Conservation (phyloP, 306 rosid genomes). For the Vigna unguiculata region DNA sequence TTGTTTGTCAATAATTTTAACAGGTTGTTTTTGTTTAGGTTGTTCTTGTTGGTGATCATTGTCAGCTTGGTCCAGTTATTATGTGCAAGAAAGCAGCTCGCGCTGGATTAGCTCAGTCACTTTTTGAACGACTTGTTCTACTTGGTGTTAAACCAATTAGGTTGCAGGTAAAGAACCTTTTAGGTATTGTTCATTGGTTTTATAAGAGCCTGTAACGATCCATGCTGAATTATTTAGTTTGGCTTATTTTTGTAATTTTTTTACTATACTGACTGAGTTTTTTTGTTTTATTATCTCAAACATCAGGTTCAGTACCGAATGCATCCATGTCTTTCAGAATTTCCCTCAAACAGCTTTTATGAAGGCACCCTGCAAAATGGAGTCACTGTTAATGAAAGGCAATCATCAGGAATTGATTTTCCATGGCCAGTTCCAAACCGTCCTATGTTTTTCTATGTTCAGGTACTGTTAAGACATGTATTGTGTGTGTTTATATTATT, state of each 20-base stretch:
- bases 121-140: constrained; percentile 95
- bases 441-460: constrained; percentile 99
- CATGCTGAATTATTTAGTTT: constrained; percentile 15
- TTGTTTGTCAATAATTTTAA: constrained; percentile 36
- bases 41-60: constrained; percentile 98
- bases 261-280: not conserved
- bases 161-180: constrained; percentile 75
- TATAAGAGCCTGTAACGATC: constrained; percentile 1
- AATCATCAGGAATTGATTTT: constrained; percentile 93
- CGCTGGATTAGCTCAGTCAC: constrained; percentile 98
- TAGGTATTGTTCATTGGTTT: constrained; percentile 23
- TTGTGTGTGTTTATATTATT: constrained; percentile 24
- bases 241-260: constrained; percentile 20
- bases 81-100: constrained; percentile 99
- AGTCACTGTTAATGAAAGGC: constrained; percentile 96
- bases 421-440: constrained; percentile 99
- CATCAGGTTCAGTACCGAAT: constrained; percentile 98
- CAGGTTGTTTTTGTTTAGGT: constrained; percentile 59
- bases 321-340: constrained; percentile 98
- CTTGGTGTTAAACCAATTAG: constrained; percentile 98
- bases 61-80: constrained; percentile 99
- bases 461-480: constrained; percentile 58
- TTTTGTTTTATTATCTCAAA: constrained; percentile 38
- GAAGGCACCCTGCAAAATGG: constrained; percentile 99
- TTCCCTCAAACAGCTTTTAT: constrained; percentile 97